Conservation (phyloP, 208 protist species). For the Borovskyia barvae region DNA sequence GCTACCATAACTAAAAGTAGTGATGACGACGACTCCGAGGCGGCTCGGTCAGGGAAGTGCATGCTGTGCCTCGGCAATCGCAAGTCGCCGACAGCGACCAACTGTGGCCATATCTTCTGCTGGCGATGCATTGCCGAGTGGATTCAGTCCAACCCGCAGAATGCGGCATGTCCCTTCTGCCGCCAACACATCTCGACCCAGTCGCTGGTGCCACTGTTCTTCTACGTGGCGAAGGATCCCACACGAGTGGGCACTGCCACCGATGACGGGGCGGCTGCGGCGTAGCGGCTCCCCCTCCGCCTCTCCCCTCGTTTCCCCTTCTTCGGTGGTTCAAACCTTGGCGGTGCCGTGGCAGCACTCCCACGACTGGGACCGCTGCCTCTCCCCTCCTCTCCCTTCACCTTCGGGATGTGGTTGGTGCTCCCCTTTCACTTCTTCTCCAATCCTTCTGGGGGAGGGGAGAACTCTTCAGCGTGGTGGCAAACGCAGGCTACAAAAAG, state of each 20-base stretch:
- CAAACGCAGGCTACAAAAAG: too few species aligned
- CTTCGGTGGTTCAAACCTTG: too few species aligned
- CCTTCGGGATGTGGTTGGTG: too few species aligned
- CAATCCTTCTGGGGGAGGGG: too few species aligned
- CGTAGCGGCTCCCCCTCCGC: too few species aligned
- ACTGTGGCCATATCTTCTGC: constrained; percentile 88
- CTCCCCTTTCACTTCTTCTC: too few species aligned
- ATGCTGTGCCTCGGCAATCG: constrained; percentile 83
- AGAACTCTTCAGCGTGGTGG: too few species aligned
- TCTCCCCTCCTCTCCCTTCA: too few species aligned
- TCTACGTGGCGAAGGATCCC: constrained; percentile 68
- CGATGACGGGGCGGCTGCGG: neutral
- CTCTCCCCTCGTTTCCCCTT: too few species aligned
- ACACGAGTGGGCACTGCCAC: constrained; percentile 32
- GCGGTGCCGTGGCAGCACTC: too few species aligned
- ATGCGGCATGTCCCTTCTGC: constrained; percentile 86
- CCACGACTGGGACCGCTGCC: too few species aligned
- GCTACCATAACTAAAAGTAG: constrained; percentile 25
- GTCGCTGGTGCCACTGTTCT: constrained; percentile 80
- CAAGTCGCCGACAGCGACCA: constrained; percentile 73
- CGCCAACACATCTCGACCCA: constrained; percentile 73
- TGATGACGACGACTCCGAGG: constrained; percentile 56
- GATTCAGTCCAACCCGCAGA: constrained; percentile 76
- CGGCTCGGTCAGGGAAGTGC: constrained; percentile 57
- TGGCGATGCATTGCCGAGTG: constrained; percentile 87